Base-by-base conservation (phyloP, 371 early-diverging fungal species). In the Mucor circinelloides region DNA sequence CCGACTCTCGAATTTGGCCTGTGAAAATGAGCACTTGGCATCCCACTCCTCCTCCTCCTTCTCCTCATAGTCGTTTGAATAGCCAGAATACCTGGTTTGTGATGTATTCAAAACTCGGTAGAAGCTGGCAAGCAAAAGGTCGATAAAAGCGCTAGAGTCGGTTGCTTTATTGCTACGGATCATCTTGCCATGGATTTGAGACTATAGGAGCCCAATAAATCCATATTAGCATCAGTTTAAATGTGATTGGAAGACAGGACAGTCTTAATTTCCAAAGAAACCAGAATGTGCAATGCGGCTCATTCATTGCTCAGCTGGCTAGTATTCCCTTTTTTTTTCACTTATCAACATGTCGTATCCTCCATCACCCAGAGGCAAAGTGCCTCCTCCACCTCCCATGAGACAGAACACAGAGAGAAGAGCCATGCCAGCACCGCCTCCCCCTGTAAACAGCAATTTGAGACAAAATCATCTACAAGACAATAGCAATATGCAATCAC, bases 361-460 rank as follows among this genome's bases (percentile, higher is more conserved):
- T 34, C 36, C 58, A 56, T 38, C 60, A 30, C 63, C 71, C 6
- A 52, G 66, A 69, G 58, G 63, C 32, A 60, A 46, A 59, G 63
- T 63, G 8, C 69, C 75, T 23, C 71, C 69, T n/a, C 71, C 68
- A 23, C 71, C 69, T 52, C 75, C 74, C 0, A 57, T 69, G 40
- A 58, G 69, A 57, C 74, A 60, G 17, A 61, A 60, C 13, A 65
- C 62, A 50, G 75, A 72, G 34, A 64, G 73, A 68, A 67, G 70
- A 30, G 61, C 67, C n/a, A 70, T 71, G 30, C 68, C 77, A 32
- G 70, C 74, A 36, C 71, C 74, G 10, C 66, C 73, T n/a, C 72
- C 69, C 17, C 57, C 67, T 60, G n/a, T 62, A 30, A 55, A 50
- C 36, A 36, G 30, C 32, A 27, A 55, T 31, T 9, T 17, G 17